Evolutionary conservation across 352 stramenopile species (phyloP), one percentile per base, ranked within the genome.

Genomic region (Pythium dissotocum): DNA sequence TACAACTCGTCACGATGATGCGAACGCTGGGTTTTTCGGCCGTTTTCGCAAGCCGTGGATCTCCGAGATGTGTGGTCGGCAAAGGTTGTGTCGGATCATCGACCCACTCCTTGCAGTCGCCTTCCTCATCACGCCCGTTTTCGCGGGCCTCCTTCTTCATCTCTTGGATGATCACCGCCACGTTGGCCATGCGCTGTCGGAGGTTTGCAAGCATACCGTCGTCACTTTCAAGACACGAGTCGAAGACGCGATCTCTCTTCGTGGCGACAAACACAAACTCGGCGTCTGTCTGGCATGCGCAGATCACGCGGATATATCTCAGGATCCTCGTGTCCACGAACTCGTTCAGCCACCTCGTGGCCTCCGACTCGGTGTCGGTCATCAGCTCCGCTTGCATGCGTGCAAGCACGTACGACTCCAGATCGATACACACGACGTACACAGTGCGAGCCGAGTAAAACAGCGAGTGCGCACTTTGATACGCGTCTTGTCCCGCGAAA

Each of bases 191-290:
- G 6, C 38, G 38, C 38, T 46, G 8, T 18, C 12, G 38, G 2
- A 18, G 13, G 13, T 46, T 10, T 18, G 1, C 38, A 6, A 46
- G 14, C 12, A 18, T 10, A 18, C 12, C 38, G 4, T 18, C 8
- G 4, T 46, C 38, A 10, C 38, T 3, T 18, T 46, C 38, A 6
- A 40, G 35, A 40, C 6, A 12, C 38, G 12, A 5, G 8, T 18
- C 38, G 2, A 18, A 18, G 8, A 46, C 8, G 8, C 7, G 38
- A 18, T 18, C 38, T 46, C 14, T 46, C 42, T 68, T 72, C 2
- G 66, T 72, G 0, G 18, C 59, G 7, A 72, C 38, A 13, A 72
- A 60, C 14, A 57, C 54, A 56, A 72, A 67, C 53, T 72, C 60
- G 16, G 66, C 52, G 9, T 72, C 66, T 5, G 52, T 53, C 13